A percentile compares a stretch with the other conserved stretches of the same genome.
phyloP scores from a whole-genome alignment of 371 early-diverging fungal species.

The Lichtheimia corymbifera region DNA sequence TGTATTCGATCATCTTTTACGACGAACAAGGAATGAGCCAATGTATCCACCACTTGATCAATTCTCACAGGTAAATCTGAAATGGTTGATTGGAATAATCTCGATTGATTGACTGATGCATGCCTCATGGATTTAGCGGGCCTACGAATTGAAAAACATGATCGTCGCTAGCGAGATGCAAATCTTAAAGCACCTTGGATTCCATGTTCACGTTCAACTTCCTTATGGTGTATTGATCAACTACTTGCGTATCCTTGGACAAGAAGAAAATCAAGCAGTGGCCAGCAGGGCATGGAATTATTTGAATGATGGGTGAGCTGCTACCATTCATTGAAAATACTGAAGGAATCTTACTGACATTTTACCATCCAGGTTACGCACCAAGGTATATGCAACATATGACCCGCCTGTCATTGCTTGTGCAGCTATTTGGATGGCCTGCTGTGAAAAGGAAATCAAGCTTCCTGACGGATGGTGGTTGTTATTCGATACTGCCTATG shows the following conservation, averaged over 20 bases:
- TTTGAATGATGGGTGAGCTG: slow-evolving; percentile 78
- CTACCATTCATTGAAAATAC: neutral
- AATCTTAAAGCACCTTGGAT: slow-evolving; percentile 83
- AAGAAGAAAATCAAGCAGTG: slow-evolving; percentile 72
- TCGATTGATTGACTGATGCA: neutral
- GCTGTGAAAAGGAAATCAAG: slow-evolving; percentile 59
- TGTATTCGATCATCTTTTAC: slow-evolving; percentile 72
- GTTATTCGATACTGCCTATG: slow-evolving; percentile 77
- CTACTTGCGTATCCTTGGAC: slow-evolving; percentile 81
- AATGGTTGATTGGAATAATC: neutral
- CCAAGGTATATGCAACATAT: slow-evolving; percentile 79
- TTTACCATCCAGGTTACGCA: slow-evolving; percentile 61
- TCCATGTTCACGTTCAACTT: slow-evolving; percentile 94
- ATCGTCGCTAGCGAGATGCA: slow-evolving; percentile 84
- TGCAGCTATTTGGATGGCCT: slow-evolving; percentile 86
- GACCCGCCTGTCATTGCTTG: slow-evolving; percentile 90
- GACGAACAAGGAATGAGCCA: slow-evolving; percentile 51
- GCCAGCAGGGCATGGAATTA: slow-evolving; percentile 89
- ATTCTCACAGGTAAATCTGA: slow-evolving; percentile 55
- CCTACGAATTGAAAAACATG: slow-evolving; percentile 75
- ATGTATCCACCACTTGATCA: slow-evolving; percentile 57
- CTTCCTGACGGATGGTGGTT: slow-evolving; percentile 88
- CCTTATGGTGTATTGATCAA: slow-evolving; percentile 94
- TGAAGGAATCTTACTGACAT: neutral
- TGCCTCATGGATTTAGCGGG: slow-evolving; percentile 41